Evolutionary conservation across 108 stramenopile species (phyloP), one percentile per base, ranked within the genome.

Genomic region (Pelagomonas calceolata): DNA sequence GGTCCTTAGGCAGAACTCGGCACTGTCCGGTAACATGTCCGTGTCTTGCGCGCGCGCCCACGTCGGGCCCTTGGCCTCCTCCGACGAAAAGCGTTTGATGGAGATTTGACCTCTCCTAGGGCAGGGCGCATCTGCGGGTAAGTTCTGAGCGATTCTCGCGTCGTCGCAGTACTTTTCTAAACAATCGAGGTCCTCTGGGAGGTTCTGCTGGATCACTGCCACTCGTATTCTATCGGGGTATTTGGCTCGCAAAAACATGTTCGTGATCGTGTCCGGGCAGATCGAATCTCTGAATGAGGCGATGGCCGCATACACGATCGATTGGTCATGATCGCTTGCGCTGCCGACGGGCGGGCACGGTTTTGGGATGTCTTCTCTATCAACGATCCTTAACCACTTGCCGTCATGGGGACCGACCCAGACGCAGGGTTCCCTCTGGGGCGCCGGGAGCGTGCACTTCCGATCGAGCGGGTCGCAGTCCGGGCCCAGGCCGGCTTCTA

Each of bases 1-100:
- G 29, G 83, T 92, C 74, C 88, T 83, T 88, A 96, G 85, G 79
- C 92, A 96, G 81, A 87, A 94, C 79, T 94, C 87, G 87, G 84
- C 70, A 76, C 78, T 89, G 75, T 65, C 84, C 66, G 77, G 81
- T 44, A 71, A 88, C 87, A 69, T 78, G 60, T 64, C 70, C 73
- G 37, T 78, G 34, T 78, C 45, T 68, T 79, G 66, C 14, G 79
- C 81, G 44, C 84, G 68, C 0, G 84, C 84, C 68, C 65, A 81
- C 0, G 80, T 85, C 21, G 84, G 84, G 0, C 84, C 84, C 26
- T 81, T 81, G 18, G 84, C 80, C 34, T 80, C 76, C 21, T 30
- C 66, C 0, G 79, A 79, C 60, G 76, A 71, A 35, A 81, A 75
- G 51, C 67, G 65, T 46, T 81, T 81, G 36, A 85, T 72, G 35